These are phyloP conservation scores for Ogataea corticis DNA, from an alignment of 805 yeast species.

Conservation along the genomic window DNA sequence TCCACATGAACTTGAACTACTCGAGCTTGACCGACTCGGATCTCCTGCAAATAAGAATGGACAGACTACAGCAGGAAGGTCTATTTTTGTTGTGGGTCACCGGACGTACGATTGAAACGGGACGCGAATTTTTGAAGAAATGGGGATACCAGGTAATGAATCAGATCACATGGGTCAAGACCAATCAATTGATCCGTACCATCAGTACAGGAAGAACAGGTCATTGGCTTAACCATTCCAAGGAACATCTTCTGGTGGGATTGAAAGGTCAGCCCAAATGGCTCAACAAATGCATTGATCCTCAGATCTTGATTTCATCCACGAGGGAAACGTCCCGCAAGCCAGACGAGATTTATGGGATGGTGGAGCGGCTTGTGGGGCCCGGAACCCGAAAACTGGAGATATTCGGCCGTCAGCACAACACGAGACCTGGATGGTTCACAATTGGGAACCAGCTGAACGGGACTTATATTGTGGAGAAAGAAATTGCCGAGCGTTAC, in stretches of 20 bases:
- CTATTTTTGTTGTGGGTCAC: constrained; percentile 89
- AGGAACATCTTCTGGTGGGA: constrained; percentile 87
- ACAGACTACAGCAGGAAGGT: constrained; percentile 79
- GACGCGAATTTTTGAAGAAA: constrained; percentile 67
- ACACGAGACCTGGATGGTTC: constrained; percentile 88
- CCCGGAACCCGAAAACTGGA: constrained; percentile 75
- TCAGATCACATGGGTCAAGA: constrained; percentile 88
- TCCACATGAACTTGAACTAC: constrained; percentile 81
- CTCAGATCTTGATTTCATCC: constrained; percentile 75
- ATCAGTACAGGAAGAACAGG: constrained; percentile 96
- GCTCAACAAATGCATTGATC: constrained; percentile 65
- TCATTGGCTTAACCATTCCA: constrained; percentile 94
- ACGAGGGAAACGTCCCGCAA: constrained; percentile 89
- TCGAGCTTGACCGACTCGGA: constrained; percentile 80
- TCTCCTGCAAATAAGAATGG: constrained; percentile 63
- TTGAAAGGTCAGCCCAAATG: constrained; percentile 77
- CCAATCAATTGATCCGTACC: constrained; percentile 83
- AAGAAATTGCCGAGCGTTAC: constrained; percentile 43
- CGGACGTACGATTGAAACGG: constrained; percentile 88
- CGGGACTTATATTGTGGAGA: constrained; percentile 58
- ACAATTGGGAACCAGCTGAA: constrained; percentile 77
- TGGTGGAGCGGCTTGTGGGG: constrained; percentile 84
- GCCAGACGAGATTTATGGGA: constrained; percentile 87
- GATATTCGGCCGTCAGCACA: constrained; percentile 85
- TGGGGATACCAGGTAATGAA: constrained; percentile 85